Percentiles rank a stretch among this genome's conserved stretches.
Conservation (phyloP, 2,329 filamentous ascomycete genomes). For the Sclerotinia minor region DNA sequence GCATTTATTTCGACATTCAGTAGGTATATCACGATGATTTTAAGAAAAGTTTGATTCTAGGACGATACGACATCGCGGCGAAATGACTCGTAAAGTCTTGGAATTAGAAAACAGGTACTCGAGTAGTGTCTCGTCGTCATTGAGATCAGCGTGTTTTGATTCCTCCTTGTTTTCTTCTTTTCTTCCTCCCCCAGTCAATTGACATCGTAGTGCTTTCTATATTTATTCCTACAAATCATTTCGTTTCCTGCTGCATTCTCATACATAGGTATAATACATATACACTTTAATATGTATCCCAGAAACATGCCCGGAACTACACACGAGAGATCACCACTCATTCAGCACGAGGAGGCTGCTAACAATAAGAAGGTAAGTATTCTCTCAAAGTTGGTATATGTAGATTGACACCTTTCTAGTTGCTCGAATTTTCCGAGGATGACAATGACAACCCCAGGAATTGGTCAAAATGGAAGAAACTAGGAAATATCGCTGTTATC, state of each 20-base stretch:
- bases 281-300: too few relatives aligned
- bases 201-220: neutral
- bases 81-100: neutral
- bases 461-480: constrained; percentile 36
- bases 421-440: constrained; percentile 29
- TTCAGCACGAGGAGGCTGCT: constrained; percentile 27
- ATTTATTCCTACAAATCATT: neutral
- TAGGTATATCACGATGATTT: too few relatives aligned
- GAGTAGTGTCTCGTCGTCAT: constrained; percentile 6
- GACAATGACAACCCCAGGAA: constrained; percentile 34
- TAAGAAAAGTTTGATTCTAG: too few relatives aligned
- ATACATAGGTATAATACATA: too few relatives aligned
- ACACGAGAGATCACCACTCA: constrained; percentile 30
- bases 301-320: neutral
- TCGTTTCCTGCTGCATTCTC: neutral
- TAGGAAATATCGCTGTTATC: constrained; percentile 36
- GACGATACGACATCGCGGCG: too few relatives aligned
- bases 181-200: neutral
- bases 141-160: neutral
- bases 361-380: constrained; percentile 8
- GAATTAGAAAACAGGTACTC: neutral
- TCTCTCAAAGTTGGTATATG: neutral
- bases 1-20: too few relatives aligned
- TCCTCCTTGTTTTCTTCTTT: neutral
- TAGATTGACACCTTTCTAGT: neutral